phyloP scores from a whole-genome alignment of 148 eudicot species.

The Camellia lanceoleosa region DNA sequence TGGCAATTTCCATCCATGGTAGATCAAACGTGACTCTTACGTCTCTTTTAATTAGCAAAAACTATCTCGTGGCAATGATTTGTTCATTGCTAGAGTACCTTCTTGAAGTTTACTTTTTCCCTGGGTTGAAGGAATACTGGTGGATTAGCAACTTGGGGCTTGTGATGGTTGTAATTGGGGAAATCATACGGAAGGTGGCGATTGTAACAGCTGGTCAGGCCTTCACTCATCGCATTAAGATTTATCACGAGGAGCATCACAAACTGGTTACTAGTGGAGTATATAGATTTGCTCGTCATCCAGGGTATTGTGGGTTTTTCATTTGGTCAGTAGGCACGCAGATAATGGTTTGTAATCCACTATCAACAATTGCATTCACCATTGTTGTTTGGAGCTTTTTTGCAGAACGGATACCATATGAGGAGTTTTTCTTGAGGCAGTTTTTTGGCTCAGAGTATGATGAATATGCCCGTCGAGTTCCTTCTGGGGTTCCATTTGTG shows the following conservation, averaged over 20 bases:
- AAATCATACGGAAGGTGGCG: conserved; percentile 65
- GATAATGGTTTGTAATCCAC: conserved; percentile 76
- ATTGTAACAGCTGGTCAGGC: conserved; percentile 78
- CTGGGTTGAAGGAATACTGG: conserved; percentile 66
- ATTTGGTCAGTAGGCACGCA: conserved; percentile 94
- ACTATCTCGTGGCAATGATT: conserved; percentile 71
- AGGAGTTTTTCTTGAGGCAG: conserved; percentile 75
- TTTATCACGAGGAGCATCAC: conserved; percentile 68
- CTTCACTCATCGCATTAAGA: conserved; percentile 78
- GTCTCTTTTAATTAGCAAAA: conserved; percentile 71
- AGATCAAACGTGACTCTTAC: conserved; percentile 58
- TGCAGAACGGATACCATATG: conserved; percentile 69
- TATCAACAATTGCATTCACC: conserved; percentile 61
- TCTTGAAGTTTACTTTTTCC: conserved; percentile 55
- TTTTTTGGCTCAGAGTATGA: conserved; percentile 76
- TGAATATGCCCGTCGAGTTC: conserved; percentile 57
- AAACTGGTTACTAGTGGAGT: conserved; percentile 65
- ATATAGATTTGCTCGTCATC: conserved; percentile 71
- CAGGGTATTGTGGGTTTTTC: conserved; percentile 74
- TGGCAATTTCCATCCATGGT: conserved; percentile 71
- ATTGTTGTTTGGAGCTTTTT: conserved; percentile 79
- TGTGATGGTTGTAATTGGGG: conserved; percentile 59
- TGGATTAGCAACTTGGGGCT: conserved; percentile 75
- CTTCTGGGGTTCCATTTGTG: conserved; percentile 89
- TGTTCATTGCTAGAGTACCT: conserved; percentile 67